A percentile compares a stretch with the other conserved stretches of the same genome.
Conservation (phyloP, 148 eudicot genomes). For the Selenicereus undatus region DNA sequence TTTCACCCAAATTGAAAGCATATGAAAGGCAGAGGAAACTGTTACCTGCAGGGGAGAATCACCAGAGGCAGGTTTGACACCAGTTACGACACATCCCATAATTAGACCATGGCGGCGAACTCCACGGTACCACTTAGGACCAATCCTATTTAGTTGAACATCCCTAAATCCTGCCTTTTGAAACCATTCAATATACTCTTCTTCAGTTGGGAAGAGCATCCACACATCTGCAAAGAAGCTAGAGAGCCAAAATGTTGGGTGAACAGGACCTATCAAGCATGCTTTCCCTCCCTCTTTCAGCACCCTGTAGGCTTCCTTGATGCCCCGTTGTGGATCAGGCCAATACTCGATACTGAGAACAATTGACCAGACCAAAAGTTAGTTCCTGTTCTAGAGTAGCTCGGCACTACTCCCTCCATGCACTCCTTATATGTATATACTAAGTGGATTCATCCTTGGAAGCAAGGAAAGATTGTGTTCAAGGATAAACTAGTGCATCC, state of each 20-base stretch:
- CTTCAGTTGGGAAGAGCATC: conserved; percentile 98
- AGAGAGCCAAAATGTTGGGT: conserved; percentile 90
- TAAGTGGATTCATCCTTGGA: too few species aligned
- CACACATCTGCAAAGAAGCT: conserved; percentile 92
- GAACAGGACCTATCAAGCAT: conserved; percentile 86
- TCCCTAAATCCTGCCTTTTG: conserved; percentile 81
- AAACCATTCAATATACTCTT: conserved; percentile 94
- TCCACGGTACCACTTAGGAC: conserved; percentile 95
- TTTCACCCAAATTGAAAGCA: background rate
- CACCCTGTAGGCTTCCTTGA: conserved; percentile 96
- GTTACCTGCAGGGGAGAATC: conserved; percentile 93
- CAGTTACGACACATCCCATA: conserved; percentile 95
- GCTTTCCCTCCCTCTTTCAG: conserved; percentile 87
- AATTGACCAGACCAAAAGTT: conserved; percentile 10
- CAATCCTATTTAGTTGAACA: conserved; percentile 83
- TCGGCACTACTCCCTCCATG: too few species aligned
- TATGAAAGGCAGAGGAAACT: background rate
- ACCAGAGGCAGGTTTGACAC: conserved; percentile 79
- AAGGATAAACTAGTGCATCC: too few species aligned
- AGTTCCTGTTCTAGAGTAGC: background rate
- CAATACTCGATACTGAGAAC: conserved; percentile 83
- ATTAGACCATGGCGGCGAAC: conserved; percentile 95
- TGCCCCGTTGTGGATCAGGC: conserved; percentile 99
- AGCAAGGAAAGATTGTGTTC: too few species aligned
- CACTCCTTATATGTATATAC: too few species aligned